phyloP scores from a whole-genome alignment of 805 yeast species.

The Sugiyamaella americana region DNA sequence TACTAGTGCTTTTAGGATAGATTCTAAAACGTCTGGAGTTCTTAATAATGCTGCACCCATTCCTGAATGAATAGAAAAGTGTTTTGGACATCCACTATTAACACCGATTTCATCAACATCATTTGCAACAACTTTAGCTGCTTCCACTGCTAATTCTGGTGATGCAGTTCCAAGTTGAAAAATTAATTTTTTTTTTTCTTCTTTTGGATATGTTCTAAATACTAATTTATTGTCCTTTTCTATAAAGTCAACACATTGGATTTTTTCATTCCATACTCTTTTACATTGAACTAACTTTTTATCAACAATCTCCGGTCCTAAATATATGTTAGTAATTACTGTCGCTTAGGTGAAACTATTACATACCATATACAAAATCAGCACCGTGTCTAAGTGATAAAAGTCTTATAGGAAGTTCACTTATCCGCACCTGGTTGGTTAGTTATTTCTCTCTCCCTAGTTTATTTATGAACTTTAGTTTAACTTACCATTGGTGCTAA shows the following conservation, averaged over 20 bases:
- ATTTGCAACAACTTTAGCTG: constrained; percentile 69
- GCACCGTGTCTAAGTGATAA: constrained; percentile 80
- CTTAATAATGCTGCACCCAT: constrained; percentile 93
- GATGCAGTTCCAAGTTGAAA: constrained; percentile 89
- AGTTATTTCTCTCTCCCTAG: not conserved
- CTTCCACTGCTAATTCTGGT: constrained; percentile 80
- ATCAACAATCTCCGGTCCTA: constrained; percentile 79
- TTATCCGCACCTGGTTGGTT: constrained; percentile 60
- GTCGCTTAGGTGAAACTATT: no score
- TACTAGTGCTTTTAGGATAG: constrained; percentile 64
- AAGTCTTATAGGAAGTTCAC: constrained; percentile 86
- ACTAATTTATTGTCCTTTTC: constrained; percentile 41
- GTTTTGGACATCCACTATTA: constrained; percentile 97
- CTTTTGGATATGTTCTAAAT: constrained; percentile 63
- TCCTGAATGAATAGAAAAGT: constrained; percentile 87
- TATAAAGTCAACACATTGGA: constrained; percentile 19
- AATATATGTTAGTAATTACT: no score
- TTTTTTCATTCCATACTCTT: constrained; percentile 47
- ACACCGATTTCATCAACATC: constrained; percentile 93
- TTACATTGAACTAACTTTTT: constrained; percentile 69
- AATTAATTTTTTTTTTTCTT: constrained; percentile 62
- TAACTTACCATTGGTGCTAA: constrained; percentile 80
- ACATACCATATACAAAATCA: constrained; percentile 79
- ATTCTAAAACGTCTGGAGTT: constrained; percentile 73
- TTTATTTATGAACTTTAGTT: not conserved